Conservation (phyloP, 2,329 filamentous ascomycete species). For the Cordyceps cicadae region DNA sequence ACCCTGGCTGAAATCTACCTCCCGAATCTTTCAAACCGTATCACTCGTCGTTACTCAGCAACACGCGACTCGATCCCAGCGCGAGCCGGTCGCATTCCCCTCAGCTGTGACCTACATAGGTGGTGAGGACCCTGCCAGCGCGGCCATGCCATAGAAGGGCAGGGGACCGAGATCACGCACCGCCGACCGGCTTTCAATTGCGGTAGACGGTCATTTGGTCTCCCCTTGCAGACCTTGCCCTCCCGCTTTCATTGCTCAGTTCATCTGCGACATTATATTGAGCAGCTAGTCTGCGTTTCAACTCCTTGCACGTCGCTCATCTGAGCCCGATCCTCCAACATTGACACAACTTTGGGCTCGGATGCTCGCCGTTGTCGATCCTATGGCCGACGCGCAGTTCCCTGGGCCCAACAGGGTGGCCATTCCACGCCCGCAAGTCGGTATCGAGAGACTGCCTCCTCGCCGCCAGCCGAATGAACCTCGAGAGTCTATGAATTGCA, state of each 20-base stretch:
- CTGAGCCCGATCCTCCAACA: neutral
- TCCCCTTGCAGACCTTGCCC: neutral
- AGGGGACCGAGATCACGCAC: neutral
- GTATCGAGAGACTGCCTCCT: slow-evolving; percentile 69
- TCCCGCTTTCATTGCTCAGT: neutral
- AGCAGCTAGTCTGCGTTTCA: neutral
- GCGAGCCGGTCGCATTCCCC: neutral
- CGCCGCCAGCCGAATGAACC: slow-evolving; percentile 66
- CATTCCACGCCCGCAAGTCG: slow-evolving; percentile 69
- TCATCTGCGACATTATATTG: neutral
- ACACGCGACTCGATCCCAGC: neutral
- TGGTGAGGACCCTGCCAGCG: neutral
- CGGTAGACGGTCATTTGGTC: neutral
- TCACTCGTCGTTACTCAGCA: neutral
- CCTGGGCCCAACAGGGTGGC: slow-evolving; percentile 38
- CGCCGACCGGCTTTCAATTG: neutral
- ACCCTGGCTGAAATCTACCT: neutral
- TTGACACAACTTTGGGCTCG: neutral
- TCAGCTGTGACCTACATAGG: neutral
- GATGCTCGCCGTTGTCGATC: slow-evolving; percentile 8
- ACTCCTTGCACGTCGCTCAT: neutral
- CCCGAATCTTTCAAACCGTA: neutral
- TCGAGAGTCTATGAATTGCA: slow-evolving; percentile 90
- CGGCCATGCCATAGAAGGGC: slow-evolving; percentile 3
- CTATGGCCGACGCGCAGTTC: slow-evolving; percentile 22